Base-by-base conservation (phyloP, 2,329 filamentous ascomycete genomes). In the Byssoonygena ceratinophila region DNA sequence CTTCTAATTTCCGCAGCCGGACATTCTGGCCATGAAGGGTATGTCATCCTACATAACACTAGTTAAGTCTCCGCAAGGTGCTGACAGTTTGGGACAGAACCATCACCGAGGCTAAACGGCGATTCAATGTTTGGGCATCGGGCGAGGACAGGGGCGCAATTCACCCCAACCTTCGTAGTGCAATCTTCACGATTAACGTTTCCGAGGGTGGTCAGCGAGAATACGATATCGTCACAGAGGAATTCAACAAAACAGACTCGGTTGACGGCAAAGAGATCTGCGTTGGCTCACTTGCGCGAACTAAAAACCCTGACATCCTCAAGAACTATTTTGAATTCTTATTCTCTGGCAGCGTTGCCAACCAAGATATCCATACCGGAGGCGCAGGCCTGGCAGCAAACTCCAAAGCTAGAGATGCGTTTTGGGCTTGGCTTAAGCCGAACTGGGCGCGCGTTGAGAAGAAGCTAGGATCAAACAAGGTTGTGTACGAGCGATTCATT, bases 191-290 rank as follows among this genome's bases (percentile, higher is more conserved):
- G 54, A 83, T 89, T 32, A 84, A 82, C 23, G 77, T 96, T 55
- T 83, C 82, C 58, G 80, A 90, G 58, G 82, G 88, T 5, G 81
- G 80, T 6, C 77, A 78, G 49, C 74, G 81, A 14, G 87, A 88
- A 51, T 84, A 81, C 59, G 77, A 85, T 25, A 78, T 83, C 6
- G 77, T 98, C 51, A 88, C 91, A 73, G 81, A 87, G 51, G 90
- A 96, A 66, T 97, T 87, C 77, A 77, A 81, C 57, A 82, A 76
- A 47, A 92, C 88, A 11, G 84, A 84, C 49, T 87, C 89, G 6
- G 83, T 96, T 34, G 92, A 97, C 62, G 90, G 89, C 61, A 94
- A 90, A 69, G 89, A 95, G 60, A 85, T 94, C 58, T 85, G 82
- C 59, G 78, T 97, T 2, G 75, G 79, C 34, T 81, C 85, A 3